A percentile compares a stretch with the other conserved stretches of the same genome.
Evolutionary conservation across 495 filamentous ascomycete genomes (phyloP).

Genomic region (Cudoniella acicularis): DNA sequence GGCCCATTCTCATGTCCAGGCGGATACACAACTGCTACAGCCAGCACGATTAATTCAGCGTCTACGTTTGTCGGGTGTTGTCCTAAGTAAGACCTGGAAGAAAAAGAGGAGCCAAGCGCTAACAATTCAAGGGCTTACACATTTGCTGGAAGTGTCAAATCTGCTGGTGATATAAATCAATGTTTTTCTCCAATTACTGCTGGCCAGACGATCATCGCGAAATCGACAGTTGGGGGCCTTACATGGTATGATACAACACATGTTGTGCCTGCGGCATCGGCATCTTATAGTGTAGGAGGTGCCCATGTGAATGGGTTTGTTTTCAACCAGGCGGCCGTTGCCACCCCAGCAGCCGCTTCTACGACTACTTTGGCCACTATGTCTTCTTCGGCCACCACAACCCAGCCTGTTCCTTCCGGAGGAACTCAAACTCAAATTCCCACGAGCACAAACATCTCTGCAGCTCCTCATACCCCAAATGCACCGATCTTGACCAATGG

Average conservation of each 20-base stretch:
- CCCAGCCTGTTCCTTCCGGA: background rate
- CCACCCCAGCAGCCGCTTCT: background rate
- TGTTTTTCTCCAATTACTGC: background rate
- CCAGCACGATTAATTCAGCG: background rate
- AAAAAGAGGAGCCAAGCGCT: too few relatives aligned
- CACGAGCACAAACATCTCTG: background rate
- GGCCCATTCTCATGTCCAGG: background rate
- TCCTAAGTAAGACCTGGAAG: slow-evolving; percentile 7
- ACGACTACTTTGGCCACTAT: background rate
- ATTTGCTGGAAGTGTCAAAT: too few relatives aligned
- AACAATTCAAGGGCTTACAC: too few relatives aligned
- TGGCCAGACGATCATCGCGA: slow-evolving; percentile 1
- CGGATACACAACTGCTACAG: background rate
- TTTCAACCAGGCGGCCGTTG: background rate
- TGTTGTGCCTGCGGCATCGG: background rate
- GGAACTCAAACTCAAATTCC: background rate
- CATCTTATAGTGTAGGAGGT: background rate
- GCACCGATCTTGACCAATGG: background rate
- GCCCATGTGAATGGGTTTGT: background rate
- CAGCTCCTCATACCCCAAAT: background rate
- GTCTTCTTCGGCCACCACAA: background rate
- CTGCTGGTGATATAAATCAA: too few relatives aligned
- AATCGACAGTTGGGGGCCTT: background rate
- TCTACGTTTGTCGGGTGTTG: slow-evolving; percentile 5
- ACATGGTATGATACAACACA: background rate